A percentile compares a stretch with the other conserved stretches of the same genome.
Conservation (phyloP, 2,329 filamentous ascomycete genomes). For the Fusarium setosum region DNA sequence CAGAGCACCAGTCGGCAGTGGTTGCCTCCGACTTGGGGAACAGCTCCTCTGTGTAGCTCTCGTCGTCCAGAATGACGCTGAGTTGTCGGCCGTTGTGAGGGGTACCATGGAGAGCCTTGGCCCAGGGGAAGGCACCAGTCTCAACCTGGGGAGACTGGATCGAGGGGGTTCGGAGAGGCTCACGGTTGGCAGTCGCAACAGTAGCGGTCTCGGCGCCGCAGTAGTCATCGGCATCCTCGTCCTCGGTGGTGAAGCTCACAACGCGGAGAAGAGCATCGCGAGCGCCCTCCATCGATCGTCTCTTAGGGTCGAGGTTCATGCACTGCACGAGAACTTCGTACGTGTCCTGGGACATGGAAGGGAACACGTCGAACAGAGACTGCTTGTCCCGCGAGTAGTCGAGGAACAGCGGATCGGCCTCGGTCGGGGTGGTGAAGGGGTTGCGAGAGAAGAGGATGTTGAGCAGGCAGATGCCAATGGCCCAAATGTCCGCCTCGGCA, state of each 20-base stretch:
- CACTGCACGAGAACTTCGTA: conserved; percentile 93
- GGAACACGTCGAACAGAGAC: conserved; percentile 97
- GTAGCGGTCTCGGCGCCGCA: conserved; percentile 83
- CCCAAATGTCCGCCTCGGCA: conserved; percentile 95
- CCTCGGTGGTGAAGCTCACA: conserved; percentile 92
- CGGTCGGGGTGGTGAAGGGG: conserved; percentile 90
- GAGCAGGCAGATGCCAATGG: conserved; percentile 93
- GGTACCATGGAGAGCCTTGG: conserved; percentile 85
- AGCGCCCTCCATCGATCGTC: conserved; percentile 83
- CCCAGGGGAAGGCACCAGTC: conserved; percentile 91
- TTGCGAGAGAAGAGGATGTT: conserved; percentile 98
- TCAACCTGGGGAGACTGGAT: conserved; percentile 88
- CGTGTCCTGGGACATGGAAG: conserved; percentile 98
- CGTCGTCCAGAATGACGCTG: conserved; percentile 85
- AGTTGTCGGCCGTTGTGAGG: conserved; percentile 83
- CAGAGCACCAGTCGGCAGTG: conserved; percentile 81
- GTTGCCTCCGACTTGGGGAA: conserved; percentile 82
- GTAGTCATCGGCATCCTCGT: conserved; percentile 93
- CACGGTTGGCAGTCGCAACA: conserved; percentile 87
- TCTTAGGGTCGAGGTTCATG: conserved; percentile 89
- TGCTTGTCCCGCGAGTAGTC: conserved; percentile 96
- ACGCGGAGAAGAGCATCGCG: conserved; percentile 83
- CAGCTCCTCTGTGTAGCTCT: conserved; percentile 84
- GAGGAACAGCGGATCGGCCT: conserved; percentile 90
- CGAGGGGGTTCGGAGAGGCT: conserved; percentile 94